These are phyloP conservation scores for Stephanodiscus minutulus DNA, from an alignment of 108 stramenopile species.

Conservation along the genomic window DNA sequence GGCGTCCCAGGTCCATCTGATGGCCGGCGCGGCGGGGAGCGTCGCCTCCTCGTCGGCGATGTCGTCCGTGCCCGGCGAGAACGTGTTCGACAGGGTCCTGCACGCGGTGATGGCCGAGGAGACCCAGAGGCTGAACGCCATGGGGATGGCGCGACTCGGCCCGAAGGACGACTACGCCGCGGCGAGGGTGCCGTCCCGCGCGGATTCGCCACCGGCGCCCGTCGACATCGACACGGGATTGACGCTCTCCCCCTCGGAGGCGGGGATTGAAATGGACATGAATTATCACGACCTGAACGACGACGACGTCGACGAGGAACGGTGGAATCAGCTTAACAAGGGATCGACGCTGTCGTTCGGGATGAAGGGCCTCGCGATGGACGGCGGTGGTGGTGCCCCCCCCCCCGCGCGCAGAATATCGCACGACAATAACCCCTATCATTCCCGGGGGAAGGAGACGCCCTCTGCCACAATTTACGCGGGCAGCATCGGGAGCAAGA, in stretches of 20 bases:
- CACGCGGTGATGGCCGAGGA: slow-evolving; percentile 38
- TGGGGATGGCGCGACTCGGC: slow-evolving; percentile 21
- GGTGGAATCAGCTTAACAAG: slow-evolving; percentile 4
- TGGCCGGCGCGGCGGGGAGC: slow-evolving; percentile 35
- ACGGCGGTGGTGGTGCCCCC: background rate
- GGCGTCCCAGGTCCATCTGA: slow-evolving; percentile 34
- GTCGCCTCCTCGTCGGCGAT: slow-evolving; percentile 37
- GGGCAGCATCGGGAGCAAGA: background rate
- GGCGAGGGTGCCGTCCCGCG: background rate
- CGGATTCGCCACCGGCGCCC: background rate
- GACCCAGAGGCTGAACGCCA: slow-evolving; percentile 23
- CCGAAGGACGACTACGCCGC: slow-evolving; percentile 1
- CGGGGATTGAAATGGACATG: slow-evolving; percentile 8
- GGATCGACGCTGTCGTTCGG: background rate
- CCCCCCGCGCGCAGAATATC: background rate
- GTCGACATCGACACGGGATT: slow-evolving; percentile 7
- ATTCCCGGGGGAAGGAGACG: background rate
- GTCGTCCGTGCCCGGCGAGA: slow-evolving; percentile 26
- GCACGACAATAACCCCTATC: background rate
- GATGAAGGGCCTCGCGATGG: slow-evolving; percentile 6
- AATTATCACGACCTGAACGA: slow-evolving; percentile 20
- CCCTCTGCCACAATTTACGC: background rate
- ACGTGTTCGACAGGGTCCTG: slow-evolving; percentile 35
- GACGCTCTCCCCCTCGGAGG: background rate
- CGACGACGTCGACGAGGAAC: slow-evolving; percentile 6